A percentile compares a stretch with the other conserved stretches of the same genome.
These are phyloP conservation scores for Sanchytrium tribonematis DNA, from an alignment of 371 early-diverging fungal species.

Conservation along the genomic window DNA sequence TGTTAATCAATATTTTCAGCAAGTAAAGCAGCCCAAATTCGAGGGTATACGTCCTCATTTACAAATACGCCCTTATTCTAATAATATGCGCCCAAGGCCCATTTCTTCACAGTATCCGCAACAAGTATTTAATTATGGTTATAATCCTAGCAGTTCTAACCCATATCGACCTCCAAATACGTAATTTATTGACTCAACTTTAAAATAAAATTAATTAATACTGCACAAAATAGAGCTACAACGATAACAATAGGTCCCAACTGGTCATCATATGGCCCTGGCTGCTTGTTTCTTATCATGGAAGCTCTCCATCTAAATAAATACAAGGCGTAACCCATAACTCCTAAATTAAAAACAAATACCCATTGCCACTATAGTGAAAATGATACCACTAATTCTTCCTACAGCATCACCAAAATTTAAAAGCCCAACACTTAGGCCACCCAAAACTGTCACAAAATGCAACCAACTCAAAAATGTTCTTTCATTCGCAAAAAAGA, in stretches of 20 bases:
- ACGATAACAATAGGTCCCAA: conserved; percentile 16
- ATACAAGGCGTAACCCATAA: conserved; percentile 64
- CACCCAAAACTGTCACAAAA: conserved; percentile 28
- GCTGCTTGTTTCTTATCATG: conserved; percentile 14
- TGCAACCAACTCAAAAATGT: conserved; percentile 90
- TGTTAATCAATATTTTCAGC: too few relatives aligned
- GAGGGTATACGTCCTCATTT: too few relatives aligned
- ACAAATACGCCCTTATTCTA: too few relatives aligned
- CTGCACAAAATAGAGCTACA: conserved; percentile 16
- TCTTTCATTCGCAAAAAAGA: conserved; percentile 97
- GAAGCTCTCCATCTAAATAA: conserved; percentile 79
- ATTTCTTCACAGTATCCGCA: too few relatives aligned
- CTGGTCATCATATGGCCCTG: conserved; percentile 20
- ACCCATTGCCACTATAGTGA: conserved; percentile 16
- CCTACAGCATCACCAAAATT: conserved; percentile 55
- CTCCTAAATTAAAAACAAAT: conserved; percentile 26
- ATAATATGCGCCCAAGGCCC: too few relatives aligned
- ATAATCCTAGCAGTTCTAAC: too few relatives aligned
- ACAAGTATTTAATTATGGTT: too few relatives aligned
- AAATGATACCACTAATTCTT: conserved; percentile 28
- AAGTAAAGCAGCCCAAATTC: too few relatives aligned
- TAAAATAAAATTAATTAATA: conserved; percentile 17
- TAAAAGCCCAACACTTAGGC: conserved; percentile 43
- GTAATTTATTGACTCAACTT: conserved; percentile 11
- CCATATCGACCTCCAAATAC: too few relatives aligned